Conservation (phyloP, 2,329 filamentous ascomycete species). For the Aschersonia sp. region DNA sequence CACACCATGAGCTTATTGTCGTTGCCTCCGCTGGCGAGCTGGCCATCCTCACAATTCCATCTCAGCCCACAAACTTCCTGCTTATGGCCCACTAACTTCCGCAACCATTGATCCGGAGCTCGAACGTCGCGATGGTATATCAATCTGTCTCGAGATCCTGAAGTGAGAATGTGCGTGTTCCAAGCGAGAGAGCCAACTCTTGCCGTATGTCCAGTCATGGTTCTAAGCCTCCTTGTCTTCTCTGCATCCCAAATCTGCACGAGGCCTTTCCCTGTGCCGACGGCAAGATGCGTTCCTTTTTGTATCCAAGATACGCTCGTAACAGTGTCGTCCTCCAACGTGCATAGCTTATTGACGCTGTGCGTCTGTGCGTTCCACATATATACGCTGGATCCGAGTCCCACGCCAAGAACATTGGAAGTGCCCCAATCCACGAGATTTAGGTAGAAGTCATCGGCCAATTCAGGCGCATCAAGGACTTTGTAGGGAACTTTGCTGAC, state of each 20-base stretch:
- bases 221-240: constrained; percentile 68
- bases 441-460: constrained; percentile 95
- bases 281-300: constrained; percentile 86
- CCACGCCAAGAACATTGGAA: constrained; percentile 85
- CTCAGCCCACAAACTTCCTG: constrained; percentile 94
- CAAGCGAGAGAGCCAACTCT: constrained; percentile 89
- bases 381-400: constrained; percentile 84
- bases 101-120: constrained; percentile 77
- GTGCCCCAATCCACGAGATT: constrained; percentile 98
- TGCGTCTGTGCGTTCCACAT: constrained; percentile 96
- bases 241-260: constrained; percentile 98
- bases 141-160: constrained; percentile 79
- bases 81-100: constrained; percentile 84
- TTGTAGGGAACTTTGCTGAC: constrained; percentile 97
- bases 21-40: constrained; percentile 89
- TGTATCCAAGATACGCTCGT: constrained; percentile 99
- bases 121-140: constrained; percentile 96
- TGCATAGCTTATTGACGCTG: constrained; percentile 85
- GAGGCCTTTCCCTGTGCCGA: constrained; percentile 85
- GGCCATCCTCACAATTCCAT: constrained; percentile 94
- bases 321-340: constrained; percentile 81
- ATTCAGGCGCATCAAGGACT: constrained; percentile 86
- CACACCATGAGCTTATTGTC: constrained; percentile 99
- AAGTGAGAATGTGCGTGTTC: constrained; percentile 96
- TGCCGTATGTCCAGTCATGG: constrained; percentile 93